These are phyloP conservation scores for Podospora pseudoanserina DNA, from an alignment of 495 filamentous ascomycete genomes.

Conservation along the genomic window DNA sequence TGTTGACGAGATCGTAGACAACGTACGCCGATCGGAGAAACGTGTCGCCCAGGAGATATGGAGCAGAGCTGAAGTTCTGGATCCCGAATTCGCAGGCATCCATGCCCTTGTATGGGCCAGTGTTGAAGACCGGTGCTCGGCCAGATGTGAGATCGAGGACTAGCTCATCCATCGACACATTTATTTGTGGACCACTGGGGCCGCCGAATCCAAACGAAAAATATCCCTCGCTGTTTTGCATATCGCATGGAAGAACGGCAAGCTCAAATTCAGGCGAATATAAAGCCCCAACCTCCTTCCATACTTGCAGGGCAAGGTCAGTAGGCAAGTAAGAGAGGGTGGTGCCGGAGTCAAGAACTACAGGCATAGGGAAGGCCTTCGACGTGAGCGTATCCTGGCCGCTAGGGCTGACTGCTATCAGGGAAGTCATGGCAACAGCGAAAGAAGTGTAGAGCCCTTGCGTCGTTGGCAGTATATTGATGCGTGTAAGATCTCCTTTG, in stretches of 20 bases:
- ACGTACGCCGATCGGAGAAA: constrained; percentile 92
- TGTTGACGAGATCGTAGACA: constrained; percentile 88
- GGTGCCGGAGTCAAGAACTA: constrained; percentile 85
- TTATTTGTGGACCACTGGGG: constrained; percentile 58
- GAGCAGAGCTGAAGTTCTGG: constrained; percentile 57
- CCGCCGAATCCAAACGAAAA: constrained; percentile 74
- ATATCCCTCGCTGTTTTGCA: constrained; percentile 57
- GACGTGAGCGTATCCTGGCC: constrained; percentile 51
- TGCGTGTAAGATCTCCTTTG: constrained; percentile 64
- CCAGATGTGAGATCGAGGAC: constrained; percentile 59
- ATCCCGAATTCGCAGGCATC: constrained; percentile 72
- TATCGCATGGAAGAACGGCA: constrained; percentile 67
- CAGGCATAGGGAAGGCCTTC: constrained; percentile 54
- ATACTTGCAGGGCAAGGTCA: constrained; percentile 60
- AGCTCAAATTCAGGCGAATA: constrained; percentile 45
- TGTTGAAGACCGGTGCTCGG: constrained; percentile 41
- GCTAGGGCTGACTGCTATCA: constrained; percentile 43
- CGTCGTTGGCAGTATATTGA: constrained; percentile 53
- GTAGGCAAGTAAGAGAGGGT: constrained; percentile 83
- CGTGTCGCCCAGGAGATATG: constrained; percentile 83
- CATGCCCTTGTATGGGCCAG: constrained; percentile 51
- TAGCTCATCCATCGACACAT: constrained; percentile 71
- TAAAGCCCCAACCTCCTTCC: constrained; percentile 63
- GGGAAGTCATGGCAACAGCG: constrained; percentile 66
- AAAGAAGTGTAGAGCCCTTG: constrained; percentile 57